These are phyloP conservation scores for Ulota crispa DNA, from an alignment of 225 moss, liverwort and hornwort genomes.

Conservation along the genomic window DNA sequence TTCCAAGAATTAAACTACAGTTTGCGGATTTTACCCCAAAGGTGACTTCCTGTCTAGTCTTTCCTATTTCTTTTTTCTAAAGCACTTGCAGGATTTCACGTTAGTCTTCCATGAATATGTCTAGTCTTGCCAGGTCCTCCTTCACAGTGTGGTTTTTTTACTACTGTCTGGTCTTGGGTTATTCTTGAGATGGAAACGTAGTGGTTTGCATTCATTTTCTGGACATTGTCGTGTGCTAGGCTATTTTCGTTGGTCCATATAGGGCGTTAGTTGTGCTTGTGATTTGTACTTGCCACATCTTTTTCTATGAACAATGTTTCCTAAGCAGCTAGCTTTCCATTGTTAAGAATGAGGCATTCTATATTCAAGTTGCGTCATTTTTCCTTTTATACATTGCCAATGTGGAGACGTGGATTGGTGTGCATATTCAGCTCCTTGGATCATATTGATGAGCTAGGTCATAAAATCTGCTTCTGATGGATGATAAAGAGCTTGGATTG, in stretches of 20 bases:
- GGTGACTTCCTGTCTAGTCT: background rate
- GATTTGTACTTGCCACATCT: conserved; percentile 8
- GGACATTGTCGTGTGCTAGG: background rate
- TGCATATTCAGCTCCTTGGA: conserved; percentile 21
- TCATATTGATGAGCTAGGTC: conserved; percentile 27
- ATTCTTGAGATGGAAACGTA: background rate
- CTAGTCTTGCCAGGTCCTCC: background rate
- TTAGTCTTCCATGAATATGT: background rate
- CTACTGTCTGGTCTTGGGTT: background rate
- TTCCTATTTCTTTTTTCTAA: background rate
- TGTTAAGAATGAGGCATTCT: background rate
- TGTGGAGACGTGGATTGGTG: background rate
- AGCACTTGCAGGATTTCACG: background rate
- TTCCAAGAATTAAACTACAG: conserved; percentile 26
- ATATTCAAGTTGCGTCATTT: background rate
- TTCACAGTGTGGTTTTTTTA: background rate
- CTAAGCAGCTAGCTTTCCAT: conserved; percentile 10
- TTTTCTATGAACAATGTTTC: conserved; percentile 2
- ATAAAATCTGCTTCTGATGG: conserved; percentile 14
- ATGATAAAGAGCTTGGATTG: conserved; percentile 40
- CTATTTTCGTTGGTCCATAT: background rate
- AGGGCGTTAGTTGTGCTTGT: conserved; percentile 18
- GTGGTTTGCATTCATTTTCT: conserved; percentile 10
- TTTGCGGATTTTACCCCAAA: conserved; percentile 16
- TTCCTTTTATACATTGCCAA: background rate